Evolutionary conservation across 192 early-diverging fungal species (phyloP).

Genomic region (Linnemannia elongata): DNA sequence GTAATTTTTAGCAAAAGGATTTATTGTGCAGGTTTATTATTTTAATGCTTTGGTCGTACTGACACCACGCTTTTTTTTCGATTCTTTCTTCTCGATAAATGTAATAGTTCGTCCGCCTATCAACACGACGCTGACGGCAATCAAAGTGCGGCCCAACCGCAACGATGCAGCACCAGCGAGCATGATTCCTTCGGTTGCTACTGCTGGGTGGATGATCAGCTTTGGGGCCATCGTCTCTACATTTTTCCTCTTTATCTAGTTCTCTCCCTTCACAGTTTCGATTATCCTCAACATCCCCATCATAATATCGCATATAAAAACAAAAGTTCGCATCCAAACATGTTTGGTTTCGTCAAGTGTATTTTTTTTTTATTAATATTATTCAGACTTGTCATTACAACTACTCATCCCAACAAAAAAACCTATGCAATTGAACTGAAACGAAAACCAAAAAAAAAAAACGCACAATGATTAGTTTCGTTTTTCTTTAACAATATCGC

Average conservation of each 20-base stretch:
- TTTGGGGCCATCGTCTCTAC: neutral
- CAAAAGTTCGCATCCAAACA: neutral
- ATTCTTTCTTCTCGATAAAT: neutral
- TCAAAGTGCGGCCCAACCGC: slow-evolving; percentile 17
- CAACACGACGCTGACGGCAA: slow-evolving; percentile 33
- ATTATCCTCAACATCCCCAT: neutral
- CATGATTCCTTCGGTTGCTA: neutral
- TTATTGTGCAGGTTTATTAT: too few species aligned
- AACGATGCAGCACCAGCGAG: slow-evolving; percentile 11
- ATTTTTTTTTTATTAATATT: neutral
- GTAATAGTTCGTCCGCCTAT: slow-evolving; percentile 36
- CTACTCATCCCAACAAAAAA: neutral
- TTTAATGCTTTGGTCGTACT: neutral
- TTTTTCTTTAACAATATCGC: neutral
- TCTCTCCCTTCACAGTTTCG: too few species aligned
- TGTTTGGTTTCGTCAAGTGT: neutral
- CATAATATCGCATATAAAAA: neutral
- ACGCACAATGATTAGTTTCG: neutral
- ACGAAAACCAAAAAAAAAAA: neutral
- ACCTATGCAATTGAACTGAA: neutral
- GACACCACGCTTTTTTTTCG: neutral
- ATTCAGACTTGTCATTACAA: neutral
- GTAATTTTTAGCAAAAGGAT: neutral
- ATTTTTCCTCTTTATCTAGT: neutral
- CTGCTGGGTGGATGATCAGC: neutral